Evolutionary conservation across 768 basidiomycete genomes (phyloP).

Genomic region (Candolleomyces eurysporus): DNA sequence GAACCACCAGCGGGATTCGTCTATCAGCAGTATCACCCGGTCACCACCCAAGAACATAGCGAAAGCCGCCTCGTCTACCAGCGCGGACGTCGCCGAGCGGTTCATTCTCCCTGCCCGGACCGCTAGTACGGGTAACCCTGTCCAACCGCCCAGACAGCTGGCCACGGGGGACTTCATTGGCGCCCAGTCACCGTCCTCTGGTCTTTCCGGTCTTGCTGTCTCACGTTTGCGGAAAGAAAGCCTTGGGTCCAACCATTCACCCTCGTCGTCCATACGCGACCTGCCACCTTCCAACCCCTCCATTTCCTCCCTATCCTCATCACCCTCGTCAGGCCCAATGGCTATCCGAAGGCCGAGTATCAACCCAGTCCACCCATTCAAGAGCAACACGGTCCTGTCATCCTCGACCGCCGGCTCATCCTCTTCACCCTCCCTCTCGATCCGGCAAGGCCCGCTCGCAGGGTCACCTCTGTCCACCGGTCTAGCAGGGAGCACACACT

Average conservation of each 20-base stretch:
- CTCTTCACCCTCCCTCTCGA: constrained; percentile 32
- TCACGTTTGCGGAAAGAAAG: constrained; percentile 53
- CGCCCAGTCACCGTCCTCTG: constrained; percentile 22
- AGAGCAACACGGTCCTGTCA: constrained; percentile 35
- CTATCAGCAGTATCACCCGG: constrained; percentile 35
- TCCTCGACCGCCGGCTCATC: constrained; percentile 16
- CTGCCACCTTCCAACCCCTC: constrained; percentile 14
- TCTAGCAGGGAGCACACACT: constrained; percentile 6
- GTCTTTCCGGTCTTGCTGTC: constrained; percentile 34
- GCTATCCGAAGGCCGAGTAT: constrained; percentile 31
- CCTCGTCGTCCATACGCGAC: constrained; percentile 23
- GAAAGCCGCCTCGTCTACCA: constrained; percentile 7
- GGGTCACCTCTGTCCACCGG: constrained; percentile 9
- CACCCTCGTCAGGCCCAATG: constrained; percentile 26
- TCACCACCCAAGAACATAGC: constrained; percentile 14
- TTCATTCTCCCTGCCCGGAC: constrained; percentile 36
- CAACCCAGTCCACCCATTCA: constrained; percentile 37
- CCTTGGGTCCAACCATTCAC: constrained; percentile 26
- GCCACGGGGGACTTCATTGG: constrained; percentile 8
- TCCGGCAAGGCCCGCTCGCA: constrained; percentile 19
- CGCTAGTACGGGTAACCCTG: constrained; percentile 15
- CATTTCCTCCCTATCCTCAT: constrained; percentile 26
- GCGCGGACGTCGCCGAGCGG: constrained; percentile 28
- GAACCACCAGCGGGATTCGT: constrained; percentile 56
- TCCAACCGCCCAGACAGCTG: constrained; percentile 10